These are phyloP conservation scores for Plenodomus tracheiphilus DNA, from an alignment of 2,329 filamentous ascomycete genomes.

Conservation along the genomic window DNA sequence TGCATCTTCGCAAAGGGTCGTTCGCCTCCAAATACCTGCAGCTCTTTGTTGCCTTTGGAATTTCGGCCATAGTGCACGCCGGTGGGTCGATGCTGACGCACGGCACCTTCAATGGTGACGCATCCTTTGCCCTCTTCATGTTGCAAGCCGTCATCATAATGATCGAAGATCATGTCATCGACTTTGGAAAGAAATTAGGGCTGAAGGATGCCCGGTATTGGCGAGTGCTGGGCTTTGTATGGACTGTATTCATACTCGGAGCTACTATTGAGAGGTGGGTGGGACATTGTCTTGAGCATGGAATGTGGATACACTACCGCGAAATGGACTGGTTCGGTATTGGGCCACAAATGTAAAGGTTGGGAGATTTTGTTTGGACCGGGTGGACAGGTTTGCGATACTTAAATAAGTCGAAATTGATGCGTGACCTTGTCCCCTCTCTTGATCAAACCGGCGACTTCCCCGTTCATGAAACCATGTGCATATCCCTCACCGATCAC, in stretches of 20 bases:
- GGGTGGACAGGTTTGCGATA: background rate
- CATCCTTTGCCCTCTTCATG: conserved; percentile 21
- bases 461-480: conserved; percentile 35
- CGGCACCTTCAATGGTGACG: conserved; percentile 17
- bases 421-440: conserved; percentile 9
- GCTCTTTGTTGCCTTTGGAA: conserved; percentile 28
- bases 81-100: conserved; percentile 19
- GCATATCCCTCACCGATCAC: conserved; percentile 36
- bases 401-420: conserved; percentile 19
- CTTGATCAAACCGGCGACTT: conserved; percentile 17
- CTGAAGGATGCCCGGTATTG: conserved; percentile 16
- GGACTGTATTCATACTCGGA: conserved; percentile 26
- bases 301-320: conserved; percentile 26
- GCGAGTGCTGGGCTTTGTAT: conserved; percentile 25
- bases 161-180: conserved; percentile 36
- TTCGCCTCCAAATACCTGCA: conserved; percentile 37
- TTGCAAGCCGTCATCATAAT: conserved; percentile 30
- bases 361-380: background rate
- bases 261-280: conserved; percentile 11
- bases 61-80: conserved; percentile 23
- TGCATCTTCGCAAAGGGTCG: conserved; percentile 26
- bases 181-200: conserved; percentile 22
- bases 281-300: conserved; percentile 7
- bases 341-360: conserved; percentile 10
- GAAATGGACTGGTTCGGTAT: conserved; percentile 24